These are phyloP conservation scores for Sporothrix humicola DNA, from an alignment of 2,329 filamentous ascomycete species.

Conservation along the genomic window DNA sequence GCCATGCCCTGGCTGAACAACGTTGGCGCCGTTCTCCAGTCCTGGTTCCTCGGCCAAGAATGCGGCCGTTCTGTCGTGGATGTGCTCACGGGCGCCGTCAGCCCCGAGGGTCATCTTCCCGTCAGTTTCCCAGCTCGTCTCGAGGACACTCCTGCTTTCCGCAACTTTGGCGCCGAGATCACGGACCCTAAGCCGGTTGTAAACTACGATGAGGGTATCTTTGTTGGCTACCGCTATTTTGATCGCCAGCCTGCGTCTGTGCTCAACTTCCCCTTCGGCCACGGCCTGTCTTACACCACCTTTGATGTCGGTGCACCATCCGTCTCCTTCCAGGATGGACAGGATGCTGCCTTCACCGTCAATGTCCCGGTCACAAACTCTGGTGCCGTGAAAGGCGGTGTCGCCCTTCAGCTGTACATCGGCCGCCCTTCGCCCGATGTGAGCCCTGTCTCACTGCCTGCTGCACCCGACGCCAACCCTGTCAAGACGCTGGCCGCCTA, in stretches of 20 bases:
- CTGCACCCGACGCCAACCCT: neutral
- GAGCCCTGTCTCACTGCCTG: neutral
- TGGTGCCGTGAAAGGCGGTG: neutral
- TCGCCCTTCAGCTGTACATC: neutral
- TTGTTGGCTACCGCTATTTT: slow-evolving; percentile 80
- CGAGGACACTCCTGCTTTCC: slow-evolving; percentile 74
- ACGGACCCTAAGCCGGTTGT: slow-evolving; percentile 61
- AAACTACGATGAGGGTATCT: slow-evolving; percentile 79
- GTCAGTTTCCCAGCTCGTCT: slow-evolving; percentile 67
- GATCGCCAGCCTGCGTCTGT: slow-evolving; percentile 55
- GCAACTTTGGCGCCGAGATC: slow-evolving; percentile 72
- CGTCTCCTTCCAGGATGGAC: neutral
- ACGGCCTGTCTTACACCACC: slow-evolving; percentile 77
- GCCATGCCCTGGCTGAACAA: slow-evolving; percentile 72
- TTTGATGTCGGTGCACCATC: slow-evolving; percentile 51
- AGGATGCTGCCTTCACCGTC: too few species aligned
- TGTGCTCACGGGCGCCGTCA: slow-evolving; percentile 66
- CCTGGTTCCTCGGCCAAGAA: slow-evolving; percentile 73
- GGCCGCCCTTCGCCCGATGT: neutral
- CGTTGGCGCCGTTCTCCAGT: slow-evolving; percentile 70
- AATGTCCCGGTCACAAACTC: neutral
- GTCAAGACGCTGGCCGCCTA: neutral
- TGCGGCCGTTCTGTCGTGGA: slow-evolving; percentile 70
- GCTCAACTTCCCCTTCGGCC: slow-evolving; percentile 72
- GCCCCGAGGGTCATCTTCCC: slow-evolving; percentile 71